These are phyloP conservation scores for Vitis rotundifolia DNA, from an alignment of 164 flowering plant species.

Conservation along the genomic window DNA sequence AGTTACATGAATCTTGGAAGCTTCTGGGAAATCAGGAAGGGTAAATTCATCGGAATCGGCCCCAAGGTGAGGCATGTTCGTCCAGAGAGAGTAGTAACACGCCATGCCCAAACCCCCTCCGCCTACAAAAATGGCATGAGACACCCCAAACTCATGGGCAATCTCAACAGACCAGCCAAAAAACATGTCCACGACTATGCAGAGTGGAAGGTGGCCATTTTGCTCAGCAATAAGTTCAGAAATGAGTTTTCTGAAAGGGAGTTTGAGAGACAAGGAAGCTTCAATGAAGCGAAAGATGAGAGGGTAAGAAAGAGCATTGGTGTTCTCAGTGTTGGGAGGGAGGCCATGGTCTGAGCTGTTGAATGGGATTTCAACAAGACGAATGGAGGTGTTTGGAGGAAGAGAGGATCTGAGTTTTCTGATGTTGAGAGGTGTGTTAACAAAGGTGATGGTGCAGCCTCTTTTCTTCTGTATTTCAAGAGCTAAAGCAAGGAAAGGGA, in stretches of 20 bases:
- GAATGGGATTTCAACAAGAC: constrained; percentile 44
- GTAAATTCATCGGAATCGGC: constrained; percentile 18
- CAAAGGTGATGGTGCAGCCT: constrained; percentile 27
- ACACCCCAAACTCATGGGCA: constrained; percentile 37
- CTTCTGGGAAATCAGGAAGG: constrained; percentile 50
- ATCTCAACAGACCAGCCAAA: constrained; percentile 43
- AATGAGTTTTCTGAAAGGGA: constrained; percentile 27
- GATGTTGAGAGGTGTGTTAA: constrained; percentile 54
- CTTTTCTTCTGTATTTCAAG: constrained; percentile 20
- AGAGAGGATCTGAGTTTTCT: constrained; percentile 32
- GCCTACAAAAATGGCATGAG: constrained; percentile 38
- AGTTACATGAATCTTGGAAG: constrained; percentile 30
- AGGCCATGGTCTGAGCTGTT: constrained; percentile 49
- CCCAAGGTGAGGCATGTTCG: constrained; percentile 27
- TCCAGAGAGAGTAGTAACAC: constrained; percentile 44
- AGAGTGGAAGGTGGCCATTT: constrained; percentile 17
- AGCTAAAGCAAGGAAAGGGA: constrained; percentile 51
- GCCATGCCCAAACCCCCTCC: constrained; percentile 48
- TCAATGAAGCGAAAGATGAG: constrained; percentile 29
- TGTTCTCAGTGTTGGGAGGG: constrained; percentile 50
- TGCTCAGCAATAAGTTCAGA: background rate
- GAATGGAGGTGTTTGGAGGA: constrained; percentile 38
- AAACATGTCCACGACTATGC: constrained; percentile 36
- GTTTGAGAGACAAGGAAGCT: constrained; percentile 33
- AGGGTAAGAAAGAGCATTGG: constrained; percentile 35